Conservation (phyloP, 2,329 filamentous ascomycete species). For the Neoscytalidium dimidiatum region DNA sequence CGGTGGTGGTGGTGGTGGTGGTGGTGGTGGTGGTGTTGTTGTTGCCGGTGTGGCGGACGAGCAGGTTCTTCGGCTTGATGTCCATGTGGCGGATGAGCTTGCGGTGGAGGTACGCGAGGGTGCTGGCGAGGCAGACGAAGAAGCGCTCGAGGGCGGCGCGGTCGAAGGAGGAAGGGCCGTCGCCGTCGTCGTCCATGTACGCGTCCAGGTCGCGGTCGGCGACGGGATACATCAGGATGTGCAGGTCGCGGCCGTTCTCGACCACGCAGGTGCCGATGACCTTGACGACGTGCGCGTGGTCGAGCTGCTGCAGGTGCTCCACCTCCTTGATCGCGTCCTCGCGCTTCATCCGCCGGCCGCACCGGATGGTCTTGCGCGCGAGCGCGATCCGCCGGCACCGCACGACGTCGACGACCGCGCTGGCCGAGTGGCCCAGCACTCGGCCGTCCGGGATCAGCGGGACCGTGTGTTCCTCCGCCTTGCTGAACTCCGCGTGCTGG, state of each 20-base stretch:
- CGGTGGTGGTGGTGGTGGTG: no score
- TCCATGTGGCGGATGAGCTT: constrained; percentile 29
- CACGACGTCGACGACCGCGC: constrained; percentile 24
- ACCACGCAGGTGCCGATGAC: constrained; percentile 26
- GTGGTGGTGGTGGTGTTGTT: no score
- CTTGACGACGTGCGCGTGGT: constrained; percentile 24
- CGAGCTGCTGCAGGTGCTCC: constrained; percentile 22
- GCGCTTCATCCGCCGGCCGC: constrained; percentile 21
- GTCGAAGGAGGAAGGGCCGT: no score
- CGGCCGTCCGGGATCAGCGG: constrained; percentile 3
- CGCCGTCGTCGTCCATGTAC: constrained; percentile 19
- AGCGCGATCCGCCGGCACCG: constrained; percentile 23
- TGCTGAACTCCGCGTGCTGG: constrained; percentile 19
- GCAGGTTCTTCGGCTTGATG: constrained; percentile 29
- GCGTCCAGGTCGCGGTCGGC: constrained; percentile 23
- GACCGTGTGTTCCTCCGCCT: constrained; percentile 1
- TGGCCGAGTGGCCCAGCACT: constrained; percentile 20
- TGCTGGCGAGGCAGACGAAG: constrained; percentile 22
- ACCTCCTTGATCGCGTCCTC: constrained; percentile 24
- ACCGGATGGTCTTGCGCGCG: constrained; percentile 25
- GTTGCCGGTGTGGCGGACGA: constrained; percentile 23
- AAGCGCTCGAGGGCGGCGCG: neutral
- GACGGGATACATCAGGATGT: constrained; percentile 26
- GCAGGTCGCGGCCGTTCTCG: constrained; percentile 20
- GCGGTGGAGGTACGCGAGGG: constrained; percentile 23